Evolutionary conservation across 148 eudicot species (phyloP).

Genomic region (Bassia scoparia): DNA sequence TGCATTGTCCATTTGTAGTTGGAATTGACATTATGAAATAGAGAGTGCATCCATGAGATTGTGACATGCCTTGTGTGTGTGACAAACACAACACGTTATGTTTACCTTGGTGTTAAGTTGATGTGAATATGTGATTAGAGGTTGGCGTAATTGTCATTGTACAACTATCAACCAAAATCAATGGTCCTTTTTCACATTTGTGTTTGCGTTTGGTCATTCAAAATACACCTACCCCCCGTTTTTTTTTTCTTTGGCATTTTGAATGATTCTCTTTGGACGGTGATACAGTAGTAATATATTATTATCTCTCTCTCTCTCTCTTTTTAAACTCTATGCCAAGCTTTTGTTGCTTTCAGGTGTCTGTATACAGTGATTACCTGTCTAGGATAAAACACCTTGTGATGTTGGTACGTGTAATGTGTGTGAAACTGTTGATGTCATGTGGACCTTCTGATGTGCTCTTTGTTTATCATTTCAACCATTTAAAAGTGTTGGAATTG

Average conservation of each 20-base stretch:
- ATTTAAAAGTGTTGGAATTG: neutral
- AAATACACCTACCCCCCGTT: constrained; percentile 16
- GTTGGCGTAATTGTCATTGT: neutral
- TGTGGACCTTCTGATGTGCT: constrained; percentile 3
- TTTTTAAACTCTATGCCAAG: neutral
- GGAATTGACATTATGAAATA: no score
- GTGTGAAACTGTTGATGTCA: constrained; percentile 4
- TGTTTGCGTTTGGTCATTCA: neutral
- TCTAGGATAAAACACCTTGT: neutral
- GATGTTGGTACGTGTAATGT: neutral
- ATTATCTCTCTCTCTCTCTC: neutral
- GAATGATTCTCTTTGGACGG: constrained; percentile 12
- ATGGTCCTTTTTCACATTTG: neutral
- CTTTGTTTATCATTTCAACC: neutral
- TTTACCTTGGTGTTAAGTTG: neutral
- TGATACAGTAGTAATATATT: constrained; percentile 8
- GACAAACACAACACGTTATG: no score
- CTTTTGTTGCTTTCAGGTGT: constrained; percentile 19
- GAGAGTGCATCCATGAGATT: no score
- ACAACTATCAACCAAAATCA: neutral
- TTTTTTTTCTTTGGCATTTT: neutral
- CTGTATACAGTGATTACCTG: neutral
- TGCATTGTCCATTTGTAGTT: no score
- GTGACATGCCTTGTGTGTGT: no score
- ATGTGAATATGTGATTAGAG: neutral